Evolutionary conservation across 2,329 filamentous ascomycete genomes (phyloP).

Genomic region (Phyllosticta citribraziliensis): DNA sequence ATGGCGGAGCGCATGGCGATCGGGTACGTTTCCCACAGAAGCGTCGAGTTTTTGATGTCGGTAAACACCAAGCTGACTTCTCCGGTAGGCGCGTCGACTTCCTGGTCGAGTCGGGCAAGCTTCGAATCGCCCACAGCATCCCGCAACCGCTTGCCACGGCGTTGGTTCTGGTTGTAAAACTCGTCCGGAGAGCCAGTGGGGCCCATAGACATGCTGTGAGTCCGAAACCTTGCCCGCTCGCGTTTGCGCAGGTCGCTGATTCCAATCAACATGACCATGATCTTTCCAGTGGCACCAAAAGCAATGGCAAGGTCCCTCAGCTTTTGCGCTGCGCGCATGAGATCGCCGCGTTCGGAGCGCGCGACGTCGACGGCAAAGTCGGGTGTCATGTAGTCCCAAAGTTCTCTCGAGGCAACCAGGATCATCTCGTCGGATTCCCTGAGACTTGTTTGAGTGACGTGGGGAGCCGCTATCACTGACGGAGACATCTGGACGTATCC

Average conservation of each 20-base stretch:
- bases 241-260: slow-evolving; percentile 83
- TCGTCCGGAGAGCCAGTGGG: slow-evolving; percentile 66
- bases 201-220: slow-evolving; percentile 77
- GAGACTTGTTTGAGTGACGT: slow-evolving; percentile 68
- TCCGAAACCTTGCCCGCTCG: slow-evolving; percentile 64
- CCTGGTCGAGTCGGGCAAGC: slow-evolving; percentile 74
- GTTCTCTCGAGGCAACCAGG: slow-evolving; percentile 77
- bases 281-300: slow-evolving; percentile 86
- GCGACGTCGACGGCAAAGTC: slow-evolving; percentile 89
- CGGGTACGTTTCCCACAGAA: slow-evolving; percentile 90
- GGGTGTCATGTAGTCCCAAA: slow-evolving; percentile 90
- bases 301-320: slow-evolving; percentile 90
- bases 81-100: slow-evolving; percentile 83
- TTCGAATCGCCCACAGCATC: slow-evolving; percentile 69
- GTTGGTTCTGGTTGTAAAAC: slow-evolving; percentile 50
- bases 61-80: slow-evolving; percentile 94
- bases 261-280: slow-evolving; percentile 98
- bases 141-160: slow-evolving; percentile 36
- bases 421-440: slow-evolving; percentile 90
- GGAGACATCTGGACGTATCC: slow-evolving; percentile 91
- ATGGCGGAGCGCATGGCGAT: slow-evolving; percentile 95
- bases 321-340: slow-evolving; percentile 93
- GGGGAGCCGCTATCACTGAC: slow-evolving; percentile 80
- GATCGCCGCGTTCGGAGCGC: slow-evolving; percentile 71
- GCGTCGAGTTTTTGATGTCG: slow-evolving; percentile 97